Evolutionary conservation across 2,329 filamentous ascomycete genomes (phyloP), one percentile per base, ranked within the genome.

Genomic region (Colletotrichum lini): DNA sequence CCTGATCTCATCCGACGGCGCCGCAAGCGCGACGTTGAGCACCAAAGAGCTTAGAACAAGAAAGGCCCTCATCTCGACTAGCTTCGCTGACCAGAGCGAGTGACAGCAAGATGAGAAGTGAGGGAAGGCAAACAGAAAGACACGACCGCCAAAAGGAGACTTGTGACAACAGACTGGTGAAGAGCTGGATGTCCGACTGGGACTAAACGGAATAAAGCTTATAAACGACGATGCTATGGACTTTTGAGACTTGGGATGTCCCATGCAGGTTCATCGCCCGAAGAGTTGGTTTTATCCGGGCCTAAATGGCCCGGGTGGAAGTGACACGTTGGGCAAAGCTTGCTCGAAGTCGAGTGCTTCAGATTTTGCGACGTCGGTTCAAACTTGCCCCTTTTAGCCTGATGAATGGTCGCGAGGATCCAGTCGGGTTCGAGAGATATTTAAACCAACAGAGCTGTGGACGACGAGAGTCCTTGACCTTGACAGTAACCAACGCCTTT

Each of bases 301-400:
- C n/a, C 44, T 50, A 13, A 18, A 45, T 40, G 45, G n/a, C 45
- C 26, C 54, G 26, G 58, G n/a, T 15, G 18, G 15, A 40, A 66
- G 4, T 35, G 10, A 60, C 18, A 15, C 38, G 59, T 35, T 23
- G n/a, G 67, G 54, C 49, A 66, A 47, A 56, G 62, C 62, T 60
- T 60, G 67, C 62, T 66, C 38, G 44, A 23, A 3, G 44, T 9
- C 15, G 35, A 3, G 13, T 40, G 30, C 61, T 42, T 54, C 62
- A 23, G 38, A 54, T n/a, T 15, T 47, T 66, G 53, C 23, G 13
- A 53, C 54, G 35, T 47, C 38, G 52, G 26, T 12, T 13, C n/a
- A 16, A 21, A 13, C 42, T 38, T n/a, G 49, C 30, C 8, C 8
- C 16, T n/a, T 12, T 16, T 12, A n/a, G 15, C 18, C 44, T 12